Evolutionary conservation across 2,329 filamentous ascomycete genomes (phyloP).

Genomic region (Amauroascus verrucosus): DNA sequence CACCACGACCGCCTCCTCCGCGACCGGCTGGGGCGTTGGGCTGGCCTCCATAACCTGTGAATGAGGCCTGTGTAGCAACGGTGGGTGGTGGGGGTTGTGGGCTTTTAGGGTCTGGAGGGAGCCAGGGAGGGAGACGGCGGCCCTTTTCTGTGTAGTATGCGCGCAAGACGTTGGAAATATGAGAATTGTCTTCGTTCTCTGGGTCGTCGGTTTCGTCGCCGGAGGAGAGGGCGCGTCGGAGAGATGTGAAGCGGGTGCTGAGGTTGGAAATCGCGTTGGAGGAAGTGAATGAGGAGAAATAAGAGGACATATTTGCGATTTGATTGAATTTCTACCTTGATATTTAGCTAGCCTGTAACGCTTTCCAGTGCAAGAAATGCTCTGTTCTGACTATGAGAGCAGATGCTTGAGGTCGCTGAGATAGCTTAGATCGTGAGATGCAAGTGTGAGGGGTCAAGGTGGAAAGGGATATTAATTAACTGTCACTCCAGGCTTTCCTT

Average conservation of each 20-base stretch:
- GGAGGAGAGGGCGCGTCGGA: conserved; percentile 40
- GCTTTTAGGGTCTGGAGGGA: conserved; percentile 78
- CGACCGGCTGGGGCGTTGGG: conserved; percentile 25
- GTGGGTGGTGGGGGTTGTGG: conserved; percentile 33
- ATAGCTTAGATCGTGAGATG: too few relatives aligned
- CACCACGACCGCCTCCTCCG: conserved; percentile 35
- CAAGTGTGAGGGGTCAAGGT: neutral
- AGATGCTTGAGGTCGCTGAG: too few relatives aligned
- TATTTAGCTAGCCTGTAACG: too few relatives aligned
- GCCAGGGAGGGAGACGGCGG: conserved; percentile 70
- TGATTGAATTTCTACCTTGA: neutral
- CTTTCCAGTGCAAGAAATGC: neutral
- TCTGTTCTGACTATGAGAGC: neutral
- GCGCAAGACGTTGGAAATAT: conserved; percentile 85
- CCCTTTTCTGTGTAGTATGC: conserved; percentile 88
- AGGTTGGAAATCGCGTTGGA: conserved; percentile 42
- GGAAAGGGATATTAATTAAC: too few relatives aligned
- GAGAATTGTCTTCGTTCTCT: conserved; percentile 68
- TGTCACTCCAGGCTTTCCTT: too few relatives aligned
- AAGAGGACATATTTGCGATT: conserved; percentile 55
- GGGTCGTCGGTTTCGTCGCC: conserved; percentile 37
- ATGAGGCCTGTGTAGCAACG: conserved; percentile 46
- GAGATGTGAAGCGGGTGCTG: conserved; percentile 47
- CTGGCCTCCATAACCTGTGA: conserved; percentile 25
- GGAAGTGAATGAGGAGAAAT: conserved; percentile 57